Evolutionary conservation across 306 rosid genomes (phyloP).

Genomic region (Begonia masoniana): DNA sequence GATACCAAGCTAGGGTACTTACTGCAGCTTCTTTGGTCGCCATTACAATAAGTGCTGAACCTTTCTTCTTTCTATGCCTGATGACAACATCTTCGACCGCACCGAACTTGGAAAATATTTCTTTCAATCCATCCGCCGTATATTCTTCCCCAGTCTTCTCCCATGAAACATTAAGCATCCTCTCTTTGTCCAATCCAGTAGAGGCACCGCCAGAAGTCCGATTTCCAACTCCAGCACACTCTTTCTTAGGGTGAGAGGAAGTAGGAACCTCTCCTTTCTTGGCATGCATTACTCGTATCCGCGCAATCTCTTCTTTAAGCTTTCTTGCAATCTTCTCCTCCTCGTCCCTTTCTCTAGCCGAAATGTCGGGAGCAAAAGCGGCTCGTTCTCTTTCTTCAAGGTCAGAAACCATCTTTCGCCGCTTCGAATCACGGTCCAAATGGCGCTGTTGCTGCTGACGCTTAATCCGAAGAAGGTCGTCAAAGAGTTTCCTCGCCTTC

Average conservation of each 20-base stretch:
- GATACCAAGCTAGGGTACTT: slow-evolving; percentile 10
- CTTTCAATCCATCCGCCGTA: slow-evolving; percentile 57
- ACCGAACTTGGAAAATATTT: slow-evolving; percentile 58
- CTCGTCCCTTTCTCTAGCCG: slow-evolving; percentile 40
- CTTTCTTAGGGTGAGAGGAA: slow-evolving; percentile 14
- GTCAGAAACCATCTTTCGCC: slow-evolving; percentile 74
- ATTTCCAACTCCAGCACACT: slow-evolving; percentile 23
- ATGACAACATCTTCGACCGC: slow-evolving; percentile 85
- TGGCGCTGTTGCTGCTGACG: slow-evolving; percentile 54
- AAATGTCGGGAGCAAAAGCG: slow-evolving; percentile 37
- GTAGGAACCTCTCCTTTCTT: slow-evolving; percentile 26
- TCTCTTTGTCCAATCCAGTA: slow-evolving; percentile 40
- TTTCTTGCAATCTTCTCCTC: slow-evolving; percentile 62
- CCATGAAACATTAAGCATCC: slow-evolving; percentile 84
- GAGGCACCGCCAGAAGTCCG: slow-evolving; percentile 18
- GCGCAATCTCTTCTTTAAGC: slow-evolving; percentile 61
- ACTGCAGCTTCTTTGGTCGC: slow-evolving; percentile 75
- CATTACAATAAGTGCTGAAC: slow-evolving; percentile 89
- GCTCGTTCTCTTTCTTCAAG: slow-evolving; percentile 74
- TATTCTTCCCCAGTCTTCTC: slow-evolving; percentile 71
- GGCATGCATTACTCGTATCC: slow-evolving; percentile 60
- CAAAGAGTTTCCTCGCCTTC: slow-evolving; percentile 65
- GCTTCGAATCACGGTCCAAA: slow-evolving; percentile 35
- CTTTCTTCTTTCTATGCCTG: slow-evolving; percentile 58
- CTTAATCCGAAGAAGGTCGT: slow-evolving; percentile 60